Evolutionary conservation across 2,329 filamentous ascomycete genomes (phyloP), one percentile per base, ranked within the genome.

Genomic region (Epichloe coenophiala): DNA sequence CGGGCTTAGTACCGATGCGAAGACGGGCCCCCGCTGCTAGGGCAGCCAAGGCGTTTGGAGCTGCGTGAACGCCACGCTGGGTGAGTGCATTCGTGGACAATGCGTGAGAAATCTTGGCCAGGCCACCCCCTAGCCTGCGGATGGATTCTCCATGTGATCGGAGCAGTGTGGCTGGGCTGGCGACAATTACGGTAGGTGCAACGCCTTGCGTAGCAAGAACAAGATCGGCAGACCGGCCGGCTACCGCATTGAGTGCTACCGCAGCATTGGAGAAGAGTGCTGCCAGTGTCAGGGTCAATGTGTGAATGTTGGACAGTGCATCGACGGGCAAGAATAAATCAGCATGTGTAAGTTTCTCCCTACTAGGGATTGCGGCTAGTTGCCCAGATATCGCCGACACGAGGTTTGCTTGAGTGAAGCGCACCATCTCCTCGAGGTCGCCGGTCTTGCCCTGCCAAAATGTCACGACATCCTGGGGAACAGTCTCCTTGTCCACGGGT

Each of bases 291-390:
- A 94, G 74, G 50, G 82, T 79, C 27, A 97, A 76, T 2, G 88
- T 80, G 68, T 94, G 91, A 0, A 84, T 83, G 58, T 85, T 80
- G 7, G 85, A 83, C 44, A 97, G 80, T 5, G 85, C 81, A 59
- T 94, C 88, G 44, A 86, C 88, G 0, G 90, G 84, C 13, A 97
- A 77, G 63, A 98, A 86, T 7, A 95, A 74, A 60, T 98, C 93
- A 2, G 80, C 77, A 1, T 82, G 74, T 19, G 71, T 78, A 54
- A 96, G 72, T 53, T 87, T 83, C 61, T 95, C 86, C 43, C 75
- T 75, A 27, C 81, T 77, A 9, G 90, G 88, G 37, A 97, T 70
- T 5, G 84, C 81, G 42, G 84, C 80, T 40, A 90, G 77, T 63
- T 95, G 81, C 15, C 83, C 84, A 36, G 86, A 84, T 55, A 91